Evolutionary conservation across 306 rosid genomes (phyloP).

Genomic region (Begonia fuchsioides): DNA sequence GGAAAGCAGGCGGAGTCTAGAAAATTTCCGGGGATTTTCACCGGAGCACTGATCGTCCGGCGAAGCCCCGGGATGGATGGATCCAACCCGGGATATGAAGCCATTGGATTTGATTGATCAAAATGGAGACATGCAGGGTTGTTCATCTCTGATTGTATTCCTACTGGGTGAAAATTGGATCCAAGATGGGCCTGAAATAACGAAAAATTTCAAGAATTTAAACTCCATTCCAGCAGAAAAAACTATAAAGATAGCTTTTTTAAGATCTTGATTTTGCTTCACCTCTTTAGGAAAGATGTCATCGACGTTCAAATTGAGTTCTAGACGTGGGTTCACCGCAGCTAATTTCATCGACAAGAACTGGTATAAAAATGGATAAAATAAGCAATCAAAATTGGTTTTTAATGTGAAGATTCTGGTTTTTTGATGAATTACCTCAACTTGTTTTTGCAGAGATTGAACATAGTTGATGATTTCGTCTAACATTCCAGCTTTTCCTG

Average conservation of each 20-base stretch:
- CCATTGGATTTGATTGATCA: conserved; percentile 40
- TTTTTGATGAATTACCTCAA: conserved; percentile 34
- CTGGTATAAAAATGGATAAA: conserved; percentile 23
- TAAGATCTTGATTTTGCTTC: conserved; percentile 5
- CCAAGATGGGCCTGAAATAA: conserved; percentile 18
- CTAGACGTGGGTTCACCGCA: conserved; percentile 75
- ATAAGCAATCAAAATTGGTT: no score
- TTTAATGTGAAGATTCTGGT: not conserved
- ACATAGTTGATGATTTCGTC: conserved; percentile 94
- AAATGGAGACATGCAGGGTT: conserved; percentile 50
- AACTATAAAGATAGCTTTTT: not conserved
- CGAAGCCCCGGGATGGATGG: conserved; percentile 29
- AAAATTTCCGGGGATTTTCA: conserved; percentile 48
- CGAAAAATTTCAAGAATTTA: not conserved
- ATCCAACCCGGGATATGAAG: conserved; percentile 46
- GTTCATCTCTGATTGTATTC: conserved; percentile 35
- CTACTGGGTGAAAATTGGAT: conserved; percentile 36
- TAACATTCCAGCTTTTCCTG: conserved; percentile 97
- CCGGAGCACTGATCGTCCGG: conserved; percentile 44
- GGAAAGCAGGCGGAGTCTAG: conserved; percentile 48
- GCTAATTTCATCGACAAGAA: conserved; percentile 95
- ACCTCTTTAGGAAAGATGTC: conserved; percentile 83
- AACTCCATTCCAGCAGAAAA: conserved; percentile 10
- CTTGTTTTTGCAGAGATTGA: conserved; percentile 82
- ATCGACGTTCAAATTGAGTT: conserved; percentile 46